Evolutionary conservation across 2,329 filamentous ascomycete species (phyloP).

Genomic region (Clonostachys chloroleuca): DNA sequence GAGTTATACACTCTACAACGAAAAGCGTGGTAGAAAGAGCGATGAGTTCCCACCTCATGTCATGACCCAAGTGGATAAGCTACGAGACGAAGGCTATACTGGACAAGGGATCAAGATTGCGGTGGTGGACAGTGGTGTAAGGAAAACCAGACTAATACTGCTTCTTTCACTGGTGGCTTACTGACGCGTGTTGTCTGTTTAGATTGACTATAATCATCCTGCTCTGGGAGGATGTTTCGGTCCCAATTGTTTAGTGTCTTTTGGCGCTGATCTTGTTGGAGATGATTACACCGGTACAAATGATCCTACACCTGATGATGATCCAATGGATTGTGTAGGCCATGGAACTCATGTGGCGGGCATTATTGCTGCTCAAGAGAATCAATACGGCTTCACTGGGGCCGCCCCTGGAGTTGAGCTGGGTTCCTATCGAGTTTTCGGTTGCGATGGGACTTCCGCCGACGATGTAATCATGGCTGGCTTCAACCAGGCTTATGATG

Average conservation of each 20-base stretch:
- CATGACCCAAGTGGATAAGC: too few species aligned
- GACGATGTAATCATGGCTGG: constrained; percentile 50
- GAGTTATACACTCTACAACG: constrained; percentile 2
- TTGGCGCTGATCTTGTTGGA: constrained; percentile 15
- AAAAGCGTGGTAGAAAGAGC: constrained; percentile 9
- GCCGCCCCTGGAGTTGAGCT: constrained; percentile 46
- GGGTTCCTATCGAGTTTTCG: constrained; percentile 47
- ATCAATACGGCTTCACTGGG: constrained; percentile 41
- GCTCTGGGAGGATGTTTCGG: constrained; percentile 57
- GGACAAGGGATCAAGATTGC: constrained; percentile 40
- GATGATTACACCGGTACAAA: constrained; percentile 9
- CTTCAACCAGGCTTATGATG: constrained; percentile 49
- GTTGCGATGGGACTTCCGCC: constrained; percentile 34
- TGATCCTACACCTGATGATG: constrained; percentile 7
- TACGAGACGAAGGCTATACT: constrained; percentile 31
- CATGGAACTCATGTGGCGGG: constrained; percentile 15
- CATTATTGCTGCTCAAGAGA: constrained; percentile 8
- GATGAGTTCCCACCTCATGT: constrained; percentile 41
- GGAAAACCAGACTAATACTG: constrained; percentile 3
- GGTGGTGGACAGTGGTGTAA: constrained; percentile 39
- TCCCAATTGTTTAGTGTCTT: constrained; percentile 30
- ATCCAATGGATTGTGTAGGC: constrained; percentile 9
- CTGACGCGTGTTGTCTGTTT: background rate
- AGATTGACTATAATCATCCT: constrained; percentile 55
- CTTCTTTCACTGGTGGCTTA: constrained; percentile 5